Percentiles rank a stretch among this genome's conserved stretches.
Evolutionary conservation across 768 basidiomycete species (phyloP).

Genomic region (Floccularia luteovirens): DNA sequence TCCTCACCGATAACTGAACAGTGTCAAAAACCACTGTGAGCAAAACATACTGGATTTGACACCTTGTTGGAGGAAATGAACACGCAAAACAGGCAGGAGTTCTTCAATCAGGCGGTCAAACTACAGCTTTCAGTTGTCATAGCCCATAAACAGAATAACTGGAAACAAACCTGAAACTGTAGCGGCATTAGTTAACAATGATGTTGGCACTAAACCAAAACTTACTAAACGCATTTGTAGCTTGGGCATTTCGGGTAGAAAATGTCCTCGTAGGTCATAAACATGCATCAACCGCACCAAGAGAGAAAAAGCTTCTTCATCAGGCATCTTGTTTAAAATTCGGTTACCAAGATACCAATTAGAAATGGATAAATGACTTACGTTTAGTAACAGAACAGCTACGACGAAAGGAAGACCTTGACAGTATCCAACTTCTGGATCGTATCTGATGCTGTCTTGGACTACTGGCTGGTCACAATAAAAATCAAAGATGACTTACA

Average conservation of each 20-base stretch:
- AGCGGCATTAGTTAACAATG: conserved; percentile 1
- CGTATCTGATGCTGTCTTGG: conserved; percentile 44
- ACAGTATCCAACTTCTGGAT: conserved; percentile 93
- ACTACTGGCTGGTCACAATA: background rate
- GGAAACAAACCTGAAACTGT: conserved; percentile 51
- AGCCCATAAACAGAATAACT: conserved; percentile 6
- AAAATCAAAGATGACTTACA: conserved; percentile 39
- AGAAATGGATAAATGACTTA: conserved; percentile 24
- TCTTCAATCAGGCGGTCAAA: conserved; percentile 96
- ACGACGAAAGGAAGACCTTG: conserved; percentile 97
- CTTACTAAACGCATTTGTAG: conserved; percentile 84
- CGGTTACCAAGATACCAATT: conserved; percentile 4
- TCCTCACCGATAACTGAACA: conserved; percentile 88
- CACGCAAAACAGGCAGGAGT: conserved; percentile 81
- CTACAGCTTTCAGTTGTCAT: conserved; percentile 29
- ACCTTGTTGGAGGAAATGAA: conserved; percentile 91
- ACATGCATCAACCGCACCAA: conserved; percentile 94
- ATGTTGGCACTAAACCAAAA: conserved; percentile 1
- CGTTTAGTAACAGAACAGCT: conserved; percentile 87
- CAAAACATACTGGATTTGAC: conserved; percentile 98
- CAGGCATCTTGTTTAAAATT: conserved; percentile 75
- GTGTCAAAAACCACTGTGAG: conserved; percentile 96
- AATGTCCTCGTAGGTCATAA: conserved; percentile 93
- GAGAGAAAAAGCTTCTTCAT: conserved; percentile 96
- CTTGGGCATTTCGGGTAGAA: conserved; percentile 99